A percentile compares a stretch with the other conserved stretches of the same genome.
phyloP scores from a whole-genome alignment of 371 early-diverging fungal genomes.

The Dichotomocladium elegans region DNA sequence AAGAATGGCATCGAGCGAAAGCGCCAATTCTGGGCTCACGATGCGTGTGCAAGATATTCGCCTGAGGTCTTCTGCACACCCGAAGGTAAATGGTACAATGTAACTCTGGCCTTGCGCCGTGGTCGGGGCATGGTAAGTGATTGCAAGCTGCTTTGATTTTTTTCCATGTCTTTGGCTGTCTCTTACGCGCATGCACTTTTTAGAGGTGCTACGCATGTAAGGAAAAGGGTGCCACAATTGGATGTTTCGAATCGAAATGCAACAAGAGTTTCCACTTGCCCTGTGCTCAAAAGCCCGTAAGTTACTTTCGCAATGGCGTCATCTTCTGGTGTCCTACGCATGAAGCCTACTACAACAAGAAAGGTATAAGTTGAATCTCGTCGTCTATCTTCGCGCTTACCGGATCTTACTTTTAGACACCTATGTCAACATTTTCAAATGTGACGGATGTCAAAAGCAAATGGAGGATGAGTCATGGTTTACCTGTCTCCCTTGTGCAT shows the following conservation, averaged over 20 bases:
- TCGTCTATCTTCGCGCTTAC: background rate
- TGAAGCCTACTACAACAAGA: conserved; percentile 52
- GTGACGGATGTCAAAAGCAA: conserved; percentile 63
- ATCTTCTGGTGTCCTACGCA: conserved; percentile 88
- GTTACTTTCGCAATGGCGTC: conserved; percentile 72
- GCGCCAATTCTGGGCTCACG: conserved; percentile 81
- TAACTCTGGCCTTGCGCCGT: conserved; percentile 70
- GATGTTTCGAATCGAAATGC: conserved; percentile 86
- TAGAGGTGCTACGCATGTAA: conserved; percentile 73
- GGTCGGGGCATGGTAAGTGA: conserved; percentile 67
- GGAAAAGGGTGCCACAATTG: conserved; percentile 85
- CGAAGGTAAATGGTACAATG: conserved; percentile 82
- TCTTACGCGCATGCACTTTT: background rate
- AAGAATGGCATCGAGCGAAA: conserved; percentile 50
- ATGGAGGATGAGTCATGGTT: conserved; percentile 62
- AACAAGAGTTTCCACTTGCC: conserved; percentile 78
- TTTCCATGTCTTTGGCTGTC: background rate
- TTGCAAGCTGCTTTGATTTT: too few relatives aligned
- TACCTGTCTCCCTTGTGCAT: conserved; percentile 65
- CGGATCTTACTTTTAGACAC: conserved; percentile 34
- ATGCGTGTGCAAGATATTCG: conserved; percentile 79
- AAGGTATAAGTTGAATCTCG: conserved; percentile 29
- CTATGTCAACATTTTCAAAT: conserved; percentile 67
- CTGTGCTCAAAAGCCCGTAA: conserved; percentile 72
- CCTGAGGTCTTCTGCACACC: conserved; percentile 78